A percentile compares a stretch with the other conserved stretches of the same genome.
These are phyloP conservation scores for Podila clonocystis DNA, from an alignment of 192 early-diverging fungal species.

Conservation along the genomic window DNA sequence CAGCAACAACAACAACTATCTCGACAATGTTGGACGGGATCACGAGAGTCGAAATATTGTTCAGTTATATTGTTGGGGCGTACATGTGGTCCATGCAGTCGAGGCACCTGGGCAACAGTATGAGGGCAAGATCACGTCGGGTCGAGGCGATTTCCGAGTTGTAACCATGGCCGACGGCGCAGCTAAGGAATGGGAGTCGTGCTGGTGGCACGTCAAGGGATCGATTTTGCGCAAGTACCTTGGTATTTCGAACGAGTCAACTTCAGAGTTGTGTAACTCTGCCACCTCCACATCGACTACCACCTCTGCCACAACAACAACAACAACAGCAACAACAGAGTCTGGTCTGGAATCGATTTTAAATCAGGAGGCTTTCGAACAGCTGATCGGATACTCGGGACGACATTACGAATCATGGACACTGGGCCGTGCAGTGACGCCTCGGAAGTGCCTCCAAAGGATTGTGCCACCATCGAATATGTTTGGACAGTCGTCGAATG, in stretches of 20 bases:
- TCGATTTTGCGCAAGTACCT: neutral
- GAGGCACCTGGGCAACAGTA: constrained; percentile 11
- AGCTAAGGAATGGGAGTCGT: constrained; percentile 19
- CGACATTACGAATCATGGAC: constrained; percentile 21
- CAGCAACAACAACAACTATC: neutral
- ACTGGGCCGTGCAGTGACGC: neutral
- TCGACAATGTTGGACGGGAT: too few relatives aligned
- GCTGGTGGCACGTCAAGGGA: constrained; percentile 23
- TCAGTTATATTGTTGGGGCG: constrained; percentile 31
- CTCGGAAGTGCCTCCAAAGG: neutral
- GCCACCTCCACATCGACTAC: neutral
- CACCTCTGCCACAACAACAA: too few relatives aligned
- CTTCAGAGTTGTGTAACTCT: too few relatives aligned
- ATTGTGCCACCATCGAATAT: too few relatives aligned
- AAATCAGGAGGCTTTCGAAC: neutral
- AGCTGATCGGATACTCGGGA: neutral
- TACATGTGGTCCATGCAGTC: constrained; percentile 20
- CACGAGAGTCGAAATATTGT: too few relatives aligned
- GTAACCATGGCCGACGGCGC: constrained; percentile 26
- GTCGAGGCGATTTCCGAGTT: constrained; percentile 16
- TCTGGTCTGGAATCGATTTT: too few relatives aligned
- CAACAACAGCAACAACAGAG: too few relatives aligned
- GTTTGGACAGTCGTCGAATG: too few relatives aligned
- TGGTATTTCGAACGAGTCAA: neutral
- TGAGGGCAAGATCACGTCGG: too few relatives aligned